Evolutionary conservation across 2,329 filamentous ascomycete species (phyloP), one percentile per base, ranked within the genome.

Genomic region (Arthrinium puccinioides): DNA sequence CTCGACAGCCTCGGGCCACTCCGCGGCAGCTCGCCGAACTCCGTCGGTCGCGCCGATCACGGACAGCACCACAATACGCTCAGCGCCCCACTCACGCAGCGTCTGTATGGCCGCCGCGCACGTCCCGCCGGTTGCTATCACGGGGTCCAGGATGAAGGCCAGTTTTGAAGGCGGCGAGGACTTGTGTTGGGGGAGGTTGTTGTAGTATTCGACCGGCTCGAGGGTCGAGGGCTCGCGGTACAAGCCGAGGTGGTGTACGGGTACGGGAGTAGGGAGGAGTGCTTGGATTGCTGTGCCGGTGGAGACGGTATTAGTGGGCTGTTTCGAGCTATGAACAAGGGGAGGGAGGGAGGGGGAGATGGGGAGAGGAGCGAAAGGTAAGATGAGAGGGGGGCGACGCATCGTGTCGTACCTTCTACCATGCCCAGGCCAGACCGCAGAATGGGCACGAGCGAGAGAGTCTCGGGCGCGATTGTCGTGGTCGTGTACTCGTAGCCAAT

Each of bases 201-300:
- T 96, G 75, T 96, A 96, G 74, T 96, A 95, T 64, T 95, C 89
- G 41, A 96, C 89, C 4, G 89, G 87, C 53, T 87, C 79, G 39
- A 96, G 80, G 30, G 86, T 90, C 39, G 79, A 78, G 42, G 84
- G 87, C 59, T 96, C 89, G 55, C 89, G 87, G 72, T 90, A 97
- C 55, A 97, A 82, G 48, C 92, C 90, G 7, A 97, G 82, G 60
- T 97, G 90, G 67, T 97, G 88, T 46, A 96, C 77, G 6, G 88
- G 82, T 21, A 90, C 84, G 11, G 87, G 75, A 25, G 63, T 57
- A 14, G 90, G 89, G 41, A 97, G 86, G 52, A 97, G 73, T 20
- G 80, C 81, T 66, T 90, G 82, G 29, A 95, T 68, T 19, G 87
- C 84, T 84, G 50, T 10, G 27, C 19, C 14, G 20, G 30, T 34